phyloP scores from a whole-genome alignment of 2,329 filamentous ascomycete genomes.

The Cercospora sojina region DNA sequence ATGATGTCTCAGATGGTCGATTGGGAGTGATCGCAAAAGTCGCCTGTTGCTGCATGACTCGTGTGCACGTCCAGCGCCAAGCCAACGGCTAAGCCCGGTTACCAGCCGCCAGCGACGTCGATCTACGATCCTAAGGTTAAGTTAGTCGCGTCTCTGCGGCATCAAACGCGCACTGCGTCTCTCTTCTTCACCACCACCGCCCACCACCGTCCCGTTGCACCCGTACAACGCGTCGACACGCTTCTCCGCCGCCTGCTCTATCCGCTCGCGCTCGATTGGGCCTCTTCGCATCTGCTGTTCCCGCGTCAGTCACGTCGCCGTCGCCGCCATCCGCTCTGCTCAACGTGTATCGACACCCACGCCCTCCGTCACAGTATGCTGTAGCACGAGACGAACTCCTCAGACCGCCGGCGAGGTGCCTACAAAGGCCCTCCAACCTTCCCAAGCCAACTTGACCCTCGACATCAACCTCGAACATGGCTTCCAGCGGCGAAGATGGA shows the following conservation, averaged over 20 bases:
- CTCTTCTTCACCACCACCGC: neutral
- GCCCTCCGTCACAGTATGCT: slow-evolving; percentile 29
- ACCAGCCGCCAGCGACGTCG: neutral
- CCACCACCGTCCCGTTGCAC: slow-evolving; percentile 4
- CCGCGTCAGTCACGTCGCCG: neutral
- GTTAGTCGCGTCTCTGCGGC: slow-evolving; percentile 3
- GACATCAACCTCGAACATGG: slow-evolving; percentile 33
- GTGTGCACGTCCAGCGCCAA: neutral
- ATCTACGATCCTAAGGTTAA: slow-evolving; percentile 1
- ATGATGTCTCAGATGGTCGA: neutral
- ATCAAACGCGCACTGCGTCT: slow-evolving; percentile 1
- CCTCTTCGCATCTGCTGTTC: neutral
- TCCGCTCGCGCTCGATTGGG: neutral
- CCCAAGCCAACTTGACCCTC: slow-evolving; percentile 16
- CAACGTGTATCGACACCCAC: neutral
- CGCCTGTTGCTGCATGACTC: slow-evolving; percentile 1
- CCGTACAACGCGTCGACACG: slow-evolving; percentile 1
- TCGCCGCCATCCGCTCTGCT: slow-evolving; percentile 2
- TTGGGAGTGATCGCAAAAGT: neutral
- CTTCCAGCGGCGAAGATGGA: slow-evolving; percentile 26
- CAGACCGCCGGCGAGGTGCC: slow-evolving; percentile 28
- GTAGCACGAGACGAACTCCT: slow-evolving; percentile 30
- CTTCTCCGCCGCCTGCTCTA: neutral
- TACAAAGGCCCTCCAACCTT: slow-evolving; percentile 20
- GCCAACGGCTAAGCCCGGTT: neutral